Evolutionary conservation across 2,329 filamentous ascomycete species (phyloP), one percentile per base, ranked within the genome.

Genomic region (Botrytis fragariae): DNA sequence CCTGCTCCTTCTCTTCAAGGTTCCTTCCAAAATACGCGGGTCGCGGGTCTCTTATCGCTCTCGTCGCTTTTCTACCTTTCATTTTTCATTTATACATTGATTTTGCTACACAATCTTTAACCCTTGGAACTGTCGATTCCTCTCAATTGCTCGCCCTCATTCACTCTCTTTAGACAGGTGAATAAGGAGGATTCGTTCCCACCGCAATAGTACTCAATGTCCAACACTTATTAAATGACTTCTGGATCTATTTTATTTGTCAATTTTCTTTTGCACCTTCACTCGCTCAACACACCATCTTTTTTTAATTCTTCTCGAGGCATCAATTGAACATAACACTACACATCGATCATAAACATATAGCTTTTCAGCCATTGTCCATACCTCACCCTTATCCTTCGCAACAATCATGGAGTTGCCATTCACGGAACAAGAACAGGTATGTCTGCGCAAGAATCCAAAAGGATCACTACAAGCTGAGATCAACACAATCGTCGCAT

Each of bases 401-500:
- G 25, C 39, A 42, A 35, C 39, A 42, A 69, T 44, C 71, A 80
- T 80, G 79, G 78, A 77, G 35, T 35, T 73, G 32, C 77, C 78
- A 10, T 79, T 79, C 65, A 76, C 76, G 5, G 79, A 81, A 42
- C 74, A 77, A 62, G 80, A 81, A 74, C 80, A 80, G 79, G 80
- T 81, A 78, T 67, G 79, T 80, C 37, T 54, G 45, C 39, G 51
- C 63, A 63, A 71, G 48, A 69, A 29, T 69, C 44, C 20, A 22
- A 54, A 39, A 20, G 32, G 37, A 42, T 48, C 64, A 44, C 39
- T 63, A 37, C n/a, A 22, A 39, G 59, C 61, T 44, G 51, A 73
- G 14, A 75, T 72, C 69, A 70, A 72, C 75, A 75, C 71, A 74
- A 75, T 71, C 69, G 72, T 42, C 54, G 74, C 62, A 73, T 44